A percentile compares a stretch with the other conserved stretches of the same genome.
Conservation (phyloP, 2,329 filamentous ascomycete genomes). For the Plectosphaerella sp. region DNA sequence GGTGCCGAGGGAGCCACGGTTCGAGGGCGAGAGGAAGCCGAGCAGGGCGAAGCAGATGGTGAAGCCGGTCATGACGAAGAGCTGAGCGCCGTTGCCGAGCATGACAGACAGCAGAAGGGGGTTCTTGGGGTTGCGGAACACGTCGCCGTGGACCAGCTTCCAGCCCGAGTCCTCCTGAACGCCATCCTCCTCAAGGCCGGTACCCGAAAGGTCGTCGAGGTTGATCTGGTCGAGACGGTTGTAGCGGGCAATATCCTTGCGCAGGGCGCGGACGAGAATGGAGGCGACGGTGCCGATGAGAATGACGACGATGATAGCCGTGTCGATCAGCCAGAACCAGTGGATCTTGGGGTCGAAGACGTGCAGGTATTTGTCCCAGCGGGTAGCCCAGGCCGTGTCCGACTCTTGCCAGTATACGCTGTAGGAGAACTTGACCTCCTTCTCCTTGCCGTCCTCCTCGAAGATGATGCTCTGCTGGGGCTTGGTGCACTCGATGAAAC, state of each 20-base stretch:
- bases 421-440: constrained; percentile 82
- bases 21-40: constrained; percentile 92
- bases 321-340: constrained; percentile 96
- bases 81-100: constrained; percentile 87
- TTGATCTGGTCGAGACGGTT: constrained; percentile 90
- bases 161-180: constrained; percentile 97
- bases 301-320: constrained; percentile 90
- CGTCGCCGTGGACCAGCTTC: constrained; percentile 97
- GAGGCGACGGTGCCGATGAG: constrained; percentile 87
- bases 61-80: constrained; percentile 95
- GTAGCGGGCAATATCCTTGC: constrained; percentile 94
- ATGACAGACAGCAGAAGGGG: constrained; percentile 83
- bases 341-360: constrained; percentile 98
- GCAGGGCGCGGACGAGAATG: constrained; percentile 81
- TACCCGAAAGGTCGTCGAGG: constrained; percentile 81
- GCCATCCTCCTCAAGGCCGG: constrained; percentile 77
- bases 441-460: constrained; percentile 42
- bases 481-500: constrained; percentile 59
- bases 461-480: constrained; percentile 57
- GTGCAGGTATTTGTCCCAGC: constrained; percentile 98
- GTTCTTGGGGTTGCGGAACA: constrained; percentile 83
- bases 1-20: constrained; percentile 88
- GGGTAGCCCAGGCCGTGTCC: constrained; percentile 84
- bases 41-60: constrained; percentile 92
- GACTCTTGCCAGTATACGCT: constrained; percentile 86